Percentiles rank a stretch among this genome's conserved stretches.
Evolutionary conservation across 768 basidiomycete species (phyloP).

Genomic region (Hygrophoropsis aurantiaca): DNA sequence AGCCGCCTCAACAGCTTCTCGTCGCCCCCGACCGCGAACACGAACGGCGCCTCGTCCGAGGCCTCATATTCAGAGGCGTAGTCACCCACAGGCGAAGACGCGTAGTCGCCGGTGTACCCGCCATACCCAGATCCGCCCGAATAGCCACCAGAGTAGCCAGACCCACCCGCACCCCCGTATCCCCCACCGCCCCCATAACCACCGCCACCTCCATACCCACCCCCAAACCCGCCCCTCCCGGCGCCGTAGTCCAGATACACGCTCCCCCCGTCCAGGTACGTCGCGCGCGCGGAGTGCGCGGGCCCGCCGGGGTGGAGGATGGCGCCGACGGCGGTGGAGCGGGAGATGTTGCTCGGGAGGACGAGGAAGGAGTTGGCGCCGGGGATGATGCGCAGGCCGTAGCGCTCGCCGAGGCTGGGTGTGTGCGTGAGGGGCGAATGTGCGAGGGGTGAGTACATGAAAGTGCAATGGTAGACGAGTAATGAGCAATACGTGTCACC

Average conservation of each 20-base stretch:
- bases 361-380: conserved; percentile 80
- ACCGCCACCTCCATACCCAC: too few relatives aligned
- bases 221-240: too few relatives aligned
- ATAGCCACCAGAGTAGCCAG: conserved; percentile 18
- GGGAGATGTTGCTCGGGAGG: conserved; percentile 78
- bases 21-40: conserved; percentile 70
- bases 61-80: conserved; percentile 30
- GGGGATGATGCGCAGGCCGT: conserved; percentile 80
- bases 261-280: too few relatives aligned
- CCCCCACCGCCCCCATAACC: conserved; percentile 7
- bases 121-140: too few relatives aligned
- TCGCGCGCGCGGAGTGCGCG: conserved; percentile 32
- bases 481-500: background rate
- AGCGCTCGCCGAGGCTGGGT: conserved; percentile 73
- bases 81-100: conserved; percentile 33
- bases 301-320: conserved; percentile 67
- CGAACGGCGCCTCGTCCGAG: conserved; percentile 50
- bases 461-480: too few relatives aligned
- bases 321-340: conserved; percentile 81
- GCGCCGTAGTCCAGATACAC: background rate
- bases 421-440: background rate
- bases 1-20: conserved; percentile 75
- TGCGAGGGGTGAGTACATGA: too few relatives aligned
- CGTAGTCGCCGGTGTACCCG: too few relatives aligned
- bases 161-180: background rate